Base-by-base conservation (phyloP, 177 flowering plant species). In the Vitis hybrid region DNA sequence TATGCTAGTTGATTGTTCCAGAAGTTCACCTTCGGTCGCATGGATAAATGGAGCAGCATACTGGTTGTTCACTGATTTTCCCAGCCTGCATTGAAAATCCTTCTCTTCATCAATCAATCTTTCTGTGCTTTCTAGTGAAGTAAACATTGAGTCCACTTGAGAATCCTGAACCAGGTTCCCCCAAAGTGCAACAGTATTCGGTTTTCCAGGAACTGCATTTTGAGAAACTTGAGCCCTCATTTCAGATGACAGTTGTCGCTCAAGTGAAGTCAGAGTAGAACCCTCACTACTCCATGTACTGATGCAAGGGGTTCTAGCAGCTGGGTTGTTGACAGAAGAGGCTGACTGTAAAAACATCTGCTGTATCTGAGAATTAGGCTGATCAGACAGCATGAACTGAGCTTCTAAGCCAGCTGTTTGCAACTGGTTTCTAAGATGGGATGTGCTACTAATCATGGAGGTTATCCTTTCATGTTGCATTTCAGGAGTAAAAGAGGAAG, bases 261-360 rank as follows among this genome's bases (percentile, higher is more conserved):
- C 85, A 7, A 77, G 59, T 19, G 83, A 78, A 59, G 77, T 71
- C 68, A 76, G 63, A 57, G 74, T 20, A 1, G 86, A 85, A 78
- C 60, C 71, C 22, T 69, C 82, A 59, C 73, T 65, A 52, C 82
- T 74, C 79, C 78, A 74, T 50, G 82, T 52, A 61, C 82, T 76
- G 51, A 45, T 72, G 70, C 76, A 79, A 19, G 83, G 73, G 58
- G 73, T 52, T 68, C 67, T 56, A 54, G 68, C 34, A 65, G 49
- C 65, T 18, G 70, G 61, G 18, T 20, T 64, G 50, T 71, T 39
- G 20, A 26, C 51, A 61, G 55, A 65, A n/a, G 63, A n/a, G n/a
- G 68, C 49, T 16, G 71, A 19, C 29, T 67, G 73, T 48, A 52
- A 50, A 69, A 59, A 50, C 11, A 19, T 12, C 14, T 55, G 67